Conservation (phyloP, 192 early-diverging fungal genomes). For the Helicostylum pulchrum region DNA sequence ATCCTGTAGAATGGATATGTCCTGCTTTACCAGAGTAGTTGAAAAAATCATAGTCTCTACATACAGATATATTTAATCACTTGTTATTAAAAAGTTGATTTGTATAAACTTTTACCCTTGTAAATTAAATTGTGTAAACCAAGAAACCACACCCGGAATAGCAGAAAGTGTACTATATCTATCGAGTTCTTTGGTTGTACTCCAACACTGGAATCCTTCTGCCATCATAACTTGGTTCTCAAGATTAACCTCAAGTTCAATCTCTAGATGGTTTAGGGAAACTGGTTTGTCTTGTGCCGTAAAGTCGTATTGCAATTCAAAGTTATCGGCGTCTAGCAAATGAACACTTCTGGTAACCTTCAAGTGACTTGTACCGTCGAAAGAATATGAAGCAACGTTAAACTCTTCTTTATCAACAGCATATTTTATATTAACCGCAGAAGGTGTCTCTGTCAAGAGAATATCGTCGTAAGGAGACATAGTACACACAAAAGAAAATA, state of each 20-base stretch:
- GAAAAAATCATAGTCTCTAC: constrained; percentile 40
- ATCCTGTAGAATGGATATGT: constrained; percentile 39
- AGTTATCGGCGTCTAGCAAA: neutral
- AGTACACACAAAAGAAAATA: neutral
- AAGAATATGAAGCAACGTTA: neutral
- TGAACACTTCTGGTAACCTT: neutral
- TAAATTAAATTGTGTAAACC: constrained; percentile 34
- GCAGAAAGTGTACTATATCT: constrained; percentile 28
- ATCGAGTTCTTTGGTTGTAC: constrained; percentile 30
- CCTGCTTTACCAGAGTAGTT: constrained; percentile 40
- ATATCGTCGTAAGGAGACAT: constrained; percentile 3
- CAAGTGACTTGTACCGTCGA: neutral
- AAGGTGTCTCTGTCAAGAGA: neutral
- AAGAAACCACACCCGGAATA: constrained; percentile 31
- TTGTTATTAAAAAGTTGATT: neutral
- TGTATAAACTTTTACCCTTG: constrained; percentile 33
- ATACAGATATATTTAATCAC: neutral
- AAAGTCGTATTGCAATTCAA: constrained; percentile 15
- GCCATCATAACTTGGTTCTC: constrained; percentile 37
- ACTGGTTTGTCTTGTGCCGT: constrained; percentile 1
- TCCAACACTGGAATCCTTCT: constrained; percentile 54
- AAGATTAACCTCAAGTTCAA: constrained; percentile 15
- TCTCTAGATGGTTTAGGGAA: constrained; percentile 14
- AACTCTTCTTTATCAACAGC: neutral
- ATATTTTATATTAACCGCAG: neutral